phyloP scores from a whole-genome alignment of 768 basidiomycete species.

The Russula foetens region DNA sequence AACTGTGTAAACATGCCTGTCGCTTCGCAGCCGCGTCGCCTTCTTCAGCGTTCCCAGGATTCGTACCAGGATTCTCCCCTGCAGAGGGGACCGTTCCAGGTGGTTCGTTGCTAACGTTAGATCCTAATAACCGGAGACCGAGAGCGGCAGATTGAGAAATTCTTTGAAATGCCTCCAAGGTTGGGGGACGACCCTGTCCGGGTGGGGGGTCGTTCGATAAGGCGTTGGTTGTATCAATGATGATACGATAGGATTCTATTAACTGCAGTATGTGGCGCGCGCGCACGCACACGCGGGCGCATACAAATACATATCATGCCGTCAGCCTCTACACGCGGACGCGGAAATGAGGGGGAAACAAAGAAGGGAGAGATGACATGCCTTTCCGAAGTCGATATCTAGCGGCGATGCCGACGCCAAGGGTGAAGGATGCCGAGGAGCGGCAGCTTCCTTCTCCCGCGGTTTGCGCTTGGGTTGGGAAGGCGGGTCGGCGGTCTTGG shows the following conservation, averaged over 20 bases:
- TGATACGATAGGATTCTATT: conserved; percentile 36
- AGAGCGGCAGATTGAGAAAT: conserved; percentile 38
- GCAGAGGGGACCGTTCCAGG: conserved; percentile 11
- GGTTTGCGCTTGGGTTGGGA: conserved; percentile 30
- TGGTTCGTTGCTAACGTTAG: conserved; percentile 23
- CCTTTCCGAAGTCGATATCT: conserved; percentile 38
- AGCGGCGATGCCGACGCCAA: conserved; percentile 22
- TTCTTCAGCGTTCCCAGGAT: conserved; percentile 22
- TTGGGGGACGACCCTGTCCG: conserved; percentile 22
- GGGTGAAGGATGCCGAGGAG: conserved; percentile 24
- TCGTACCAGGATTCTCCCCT: conserved; percentile 13
- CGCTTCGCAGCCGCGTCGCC: conserved; percentile 23
- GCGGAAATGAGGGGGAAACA: not conserved
- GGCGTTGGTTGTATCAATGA: conserved; percentile 34
- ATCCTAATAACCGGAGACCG: conserved; percentile 38
- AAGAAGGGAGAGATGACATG: conserved; percentile 18
- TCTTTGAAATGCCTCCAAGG: conserved; percentile 31
- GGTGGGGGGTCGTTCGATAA: conserved; percentile 22
- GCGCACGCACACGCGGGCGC: not conserved
- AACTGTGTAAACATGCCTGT: conserved; percentile 23
- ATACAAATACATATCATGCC: not conserved
- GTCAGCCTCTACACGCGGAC: not conserved
- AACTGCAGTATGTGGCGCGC: conserved; percentile 28
- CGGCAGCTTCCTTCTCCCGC: conserved; percentile 29
- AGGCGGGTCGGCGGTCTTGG: conserved; percentile 8